A percentile compares a stretch with the other conserved stretches of the same genome.
phyloP scores from a whole-genome alignment of 2,329 filamentous ascomycete species.

The Penicillium crustosum region DNA sequence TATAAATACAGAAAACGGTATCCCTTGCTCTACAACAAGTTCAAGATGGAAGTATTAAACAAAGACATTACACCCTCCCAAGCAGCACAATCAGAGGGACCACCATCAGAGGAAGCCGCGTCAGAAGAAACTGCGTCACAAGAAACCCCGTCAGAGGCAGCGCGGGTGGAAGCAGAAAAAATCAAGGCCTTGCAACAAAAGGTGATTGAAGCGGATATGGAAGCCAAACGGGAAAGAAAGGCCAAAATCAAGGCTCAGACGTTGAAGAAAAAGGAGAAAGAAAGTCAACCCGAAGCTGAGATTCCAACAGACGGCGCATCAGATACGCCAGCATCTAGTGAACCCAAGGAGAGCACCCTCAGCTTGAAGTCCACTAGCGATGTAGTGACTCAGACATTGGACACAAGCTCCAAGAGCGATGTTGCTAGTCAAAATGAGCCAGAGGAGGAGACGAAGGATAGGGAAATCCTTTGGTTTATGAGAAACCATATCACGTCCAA shows the following conservation, averaged over 20 bases:
- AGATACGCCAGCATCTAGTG: neutral
- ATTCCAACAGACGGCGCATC: neutral
- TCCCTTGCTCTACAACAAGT: neutral
- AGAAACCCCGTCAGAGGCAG: neutral
- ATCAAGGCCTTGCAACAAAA: neutral
- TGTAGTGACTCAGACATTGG: neutral
- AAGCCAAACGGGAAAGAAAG: neutral
- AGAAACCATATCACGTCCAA: neutral
- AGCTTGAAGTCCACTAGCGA: neutral
- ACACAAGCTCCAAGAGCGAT: neutral
- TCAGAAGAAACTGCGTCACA: neutral
- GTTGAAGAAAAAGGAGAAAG: neutral
- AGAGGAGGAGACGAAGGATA: neutral
- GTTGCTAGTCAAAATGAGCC: neutral
- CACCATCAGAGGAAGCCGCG: no score
- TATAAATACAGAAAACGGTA: neutral
- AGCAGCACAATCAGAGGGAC: neutral
- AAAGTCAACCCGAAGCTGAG: neutral
- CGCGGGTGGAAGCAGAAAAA: neutral
- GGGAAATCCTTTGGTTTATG: neutral
- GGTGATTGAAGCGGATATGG: neutral
- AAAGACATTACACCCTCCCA: neutral
- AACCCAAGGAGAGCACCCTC: neutral
- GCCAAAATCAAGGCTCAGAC: neutral
- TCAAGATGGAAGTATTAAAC: neutral